Percentiles rank a stretch among this genome's conserved stretches.
Conservation (phyloP, 208 protist genomes). For the Acanthamoeba castellanii region DNA sequence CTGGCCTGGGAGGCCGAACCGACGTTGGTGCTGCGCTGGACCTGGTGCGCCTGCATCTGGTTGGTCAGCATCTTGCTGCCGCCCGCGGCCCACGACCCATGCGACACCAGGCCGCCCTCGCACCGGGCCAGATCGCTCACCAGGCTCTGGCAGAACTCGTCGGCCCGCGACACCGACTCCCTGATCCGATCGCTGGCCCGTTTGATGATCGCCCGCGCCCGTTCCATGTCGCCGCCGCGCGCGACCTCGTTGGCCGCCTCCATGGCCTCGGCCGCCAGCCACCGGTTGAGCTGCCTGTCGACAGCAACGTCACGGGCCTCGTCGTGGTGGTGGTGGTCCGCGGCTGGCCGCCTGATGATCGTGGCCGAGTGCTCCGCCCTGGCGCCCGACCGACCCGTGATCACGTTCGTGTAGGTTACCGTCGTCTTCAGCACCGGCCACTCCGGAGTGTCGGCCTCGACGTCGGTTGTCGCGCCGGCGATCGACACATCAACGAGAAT, state of each 20-base stretch:
- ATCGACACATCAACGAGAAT: not conserved
- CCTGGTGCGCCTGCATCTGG: constrained; percentile 24
- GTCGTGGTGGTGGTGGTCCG: no score
- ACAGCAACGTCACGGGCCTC: not conserved
- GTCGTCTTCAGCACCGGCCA: not conserved
- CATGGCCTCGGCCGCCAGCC: constrained; percentile 2
- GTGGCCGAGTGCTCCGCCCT: no score
- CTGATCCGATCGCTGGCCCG: not conserved
- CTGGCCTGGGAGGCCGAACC: no score
- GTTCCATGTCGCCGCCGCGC: not conserved
- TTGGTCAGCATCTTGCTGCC: constrained; percentile 10
- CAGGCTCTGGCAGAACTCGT: not conserved
- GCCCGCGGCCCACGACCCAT: not conserved
- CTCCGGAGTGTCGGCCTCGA: rapidly evolving
- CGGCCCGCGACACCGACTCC: not conserved
- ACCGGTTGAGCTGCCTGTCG: not conserved
- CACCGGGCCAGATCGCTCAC: not conserved
- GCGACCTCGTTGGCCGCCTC: not conserved
- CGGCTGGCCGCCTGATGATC: not conserved
- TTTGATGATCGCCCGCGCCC: not conserved
- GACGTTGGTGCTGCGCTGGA: not conserved
- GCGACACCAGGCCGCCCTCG: not conserved
- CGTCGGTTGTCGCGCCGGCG: not conserved
- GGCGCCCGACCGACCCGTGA: not conserved
- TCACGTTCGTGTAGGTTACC: not conserved